Evolutionary conservation across 2,329 filamentous ascomycete species (phyloP), one percentile per base, ranked within the genome.

Genomic region (Ampelomyces quisqualis): DNA sequence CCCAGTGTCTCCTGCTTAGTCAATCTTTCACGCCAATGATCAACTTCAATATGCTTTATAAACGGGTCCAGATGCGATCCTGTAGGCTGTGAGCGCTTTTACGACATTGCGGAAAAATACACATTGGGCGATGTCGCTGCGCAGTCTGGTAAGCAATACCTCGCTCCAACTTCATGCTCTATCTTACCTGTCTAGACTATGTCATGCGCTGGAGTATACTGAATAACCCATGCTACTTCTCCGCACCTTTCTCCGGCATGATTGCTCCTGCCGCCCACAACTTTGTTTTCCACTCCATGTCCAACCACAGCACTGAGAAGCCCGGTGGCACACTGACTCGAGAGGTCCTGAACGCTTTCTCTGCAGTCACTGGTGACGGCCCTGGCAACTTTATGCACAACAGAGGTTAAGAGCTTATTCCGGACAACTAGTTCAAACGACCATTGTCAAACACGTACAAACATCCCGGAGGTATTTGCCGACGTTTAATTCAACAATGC

Each of bases 221-320:
- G 18, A 51, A 51, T 33, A 49, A 52, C 15, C 48, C 51, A 11
- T 54, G 49, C 14, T 50, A 52, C 27, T 47, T 54, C 36, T 54
- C 53, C 5, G 44, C 22, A 7, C 44, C 48, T 9, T 48, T 53
- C 19, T 49, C 49, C 4, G 53, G 53, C 35, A 18, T 51, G 22
- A 49, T 53, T 23, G 32, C 27, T 29, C 27, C 27, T 24, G 41
- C 53, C 20, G 47, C 49, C 15, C 38, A 50, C 42, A 43, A 45
- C 38, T 51, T 53, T 22, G 49, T 52, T 2, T 45, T 55, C 10
- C 38, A 53, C 27, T 53, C 53, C 32, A 53, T 57, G 40, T 45
- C 53, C 14, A 60, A 57, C 21, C 50, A 55, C 32, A 51, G 45
- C 17, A 47, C 47, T 3, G 51, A 57, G 38, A 45, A 51, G 5